phyloP scores from a whole-genome alignment of 345 rosid species.

The Bruguiera gymnorhiza region DNA sequence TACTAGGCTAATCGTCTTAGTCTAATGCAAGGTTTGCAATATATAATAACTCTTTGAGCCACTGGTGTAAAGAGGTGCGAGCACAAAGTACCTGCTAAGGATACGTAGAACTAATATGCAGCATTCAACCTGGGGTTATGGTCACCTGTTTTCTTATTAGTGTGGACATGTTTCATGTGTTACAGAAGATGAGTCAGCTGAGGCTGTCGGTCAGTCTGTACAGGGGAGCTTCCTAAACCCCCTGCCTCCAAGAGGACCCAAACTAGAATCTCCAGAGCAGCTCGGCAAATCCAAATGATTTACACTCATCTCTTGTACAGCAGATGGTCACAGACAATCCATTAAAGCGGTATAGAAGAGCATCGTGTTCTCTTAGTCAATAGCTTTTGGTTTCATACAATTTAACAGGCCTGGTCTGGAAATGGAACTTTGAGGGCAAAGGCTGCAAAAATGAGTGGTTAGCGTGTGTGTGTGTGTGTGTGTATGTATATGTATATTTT shows the following conservation, averaged over 20 bases:
- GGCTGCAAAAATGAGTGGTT: constrained; percentile 27
- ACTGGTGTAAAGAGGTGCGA: too few species aligned
- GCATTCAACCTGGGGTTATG: too few species aligned
- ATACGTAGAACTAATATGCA: background rate
- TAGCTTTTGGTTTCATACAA: constrained; percentile 20
- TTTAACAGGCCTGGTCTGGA: background rate
- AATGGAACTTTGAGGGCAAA: constrained; percentile 23
- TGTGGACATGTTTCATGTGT: constrained; percentile 5
- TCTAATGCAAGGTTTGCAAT: background rate
- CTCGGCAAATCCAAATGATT: constrained; percentile 43
- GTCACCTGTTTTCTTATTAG: background rate
- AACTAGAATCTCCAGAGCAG: constrained; percentile 57
- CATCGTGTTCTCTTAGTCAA: constrained; percentile 15
- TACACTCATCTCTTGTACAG: background rate
- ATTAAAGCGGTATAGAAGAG: background rate
- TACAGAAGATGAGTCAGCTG: constrained; percentile 75
- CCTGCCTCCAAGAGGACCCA: constrained; percentile 51
- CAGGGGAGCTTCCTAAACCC: constrained; percentile 85
- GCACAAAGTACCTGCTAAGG: too few species aligned
- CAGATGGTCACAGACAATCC: constrained; percentile 10
- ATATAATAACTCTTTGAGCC: too few species aligned
- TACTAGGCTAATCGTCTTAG: background rate
- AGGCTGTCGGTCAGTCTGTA: constrained; percentile 40
- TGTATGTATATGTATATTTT: constrained; percentile 23
- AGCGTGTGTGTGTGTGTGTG: too few species aligned